Base-by-base conservation (phyloP, 2,329 filamentous ascomycete genomes). In the Cladobotryum mycophilum region DNA sequence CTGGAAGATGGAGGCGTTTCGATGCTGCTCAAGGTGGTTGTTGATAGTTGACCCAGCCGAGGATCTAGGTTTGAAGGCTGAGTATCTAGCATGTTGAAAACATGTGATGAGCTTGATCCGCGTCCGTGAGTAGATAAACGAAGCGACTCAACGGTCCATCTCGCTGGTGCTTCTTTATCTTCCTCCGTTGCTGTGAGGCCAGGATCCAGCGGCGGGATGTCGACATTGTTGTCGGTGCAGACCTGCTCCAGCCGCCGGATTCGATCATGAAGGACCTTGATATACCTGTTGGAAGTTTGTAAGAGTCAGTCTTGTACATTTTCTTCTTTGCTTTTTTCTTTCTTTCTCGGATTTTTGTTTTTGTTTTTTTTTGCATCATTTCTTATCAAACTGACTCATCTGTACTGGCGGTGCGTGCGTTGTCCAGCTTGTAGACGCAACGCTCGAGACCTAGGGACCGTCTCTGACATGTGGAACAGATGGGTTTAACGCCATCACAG, bases 401-500 rank as follows among this genome's bases (percentile, higher is more conserved):
- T 15, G 64, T 67, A 43, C 65, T 69, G 5, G 64, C 66, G 14
- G 64, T 65, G 9, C 65, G 63, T 7, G 65, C 63, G 55, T 68
- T 70, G 4, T 66, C 64, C 2, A 63, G 53, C 18, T 60, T 69
- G 56, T 72, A 73, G 8, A 69, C 56, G 46, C 70, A 73, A n/a
- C 60, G 62, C 33, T 66, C 61, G 6, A 67, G 54, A 3, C 55
- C 53, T 22, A 67, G 59, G 2, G 60, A 61, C 12, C 69, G 64
- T 12, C 65, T 63, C 40, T 58, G 58, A 47, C 72, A 74, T 2
- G 67, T 66, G n/a, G 66, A 68, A 57, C 71, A 75, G 12, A 74
- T 67, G 20, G 71, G 72, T 55, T 72, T 72, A n/a, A 49, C 60
- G 17, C 70, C 70, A 54, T 74, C 70, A 48, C 70, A 73, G 1